phyloP scores from a whole-genome alignment of 805 yeast genomes.

The Ogataea degrootiae region DNA sequence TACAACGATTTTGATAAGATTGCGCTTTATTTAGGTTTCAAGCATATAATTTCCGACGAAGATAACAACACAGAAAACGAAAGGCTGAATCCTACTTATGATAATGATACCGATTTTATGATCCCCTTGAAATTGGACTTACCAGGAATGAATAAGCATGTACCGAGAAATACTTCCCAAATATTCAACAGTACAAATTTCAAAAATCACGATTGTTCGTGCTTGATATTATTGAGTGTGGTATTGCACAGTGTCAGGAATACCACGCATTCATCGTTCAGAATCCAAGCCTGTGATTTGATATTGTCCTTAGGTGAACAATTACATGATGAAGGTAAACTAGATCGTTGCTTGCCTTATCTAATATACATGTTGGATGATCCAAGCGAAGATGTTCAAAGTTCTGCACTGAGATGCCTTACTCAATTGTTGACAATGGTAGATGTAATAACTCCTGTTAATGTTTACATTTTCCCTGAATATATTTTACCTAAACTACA shows the following conservation, averaged over 20 bases:
- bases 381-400: constrained; percentile 57
- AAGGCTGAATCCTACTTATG: background rate
- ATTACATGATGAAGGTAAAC: constrained; percentile 74
- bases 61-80: too few relatives aligned
- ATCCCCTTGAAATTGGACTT: constrained; percentile 43
- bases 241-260: constrained; percentile 59
- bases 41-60: constrained; percentile 19
- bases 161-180: constrained; percentile 34
- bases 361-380: constrained; percentile 71
- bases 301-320: constrained; percentile 72
- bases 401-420: constrained; percentile 56
- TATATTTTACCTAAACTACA: constrained; percentile 71
- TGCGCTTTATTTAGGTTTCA: constrained; percentile 36
- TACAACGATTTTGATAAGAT: constrained; percentile 54
- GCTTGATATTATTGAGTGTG: constrained; percentile 53
- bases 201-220: constrained; percentile 37
- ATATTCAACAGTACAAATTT: constrained; percentile 13
- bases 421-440: constrained; percentile 67
- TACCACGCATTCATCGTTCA: constrained; percentile 52
- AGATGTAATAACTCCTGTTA: constrained; percentile 63
- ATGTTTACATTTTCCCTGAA: constrained; percentile 74
- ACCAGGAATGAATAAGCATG: constrained; percentile 49
- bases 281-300: constrained; percentile 70
- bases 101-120: constrained; percentile 12
- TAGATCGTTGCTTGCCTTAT: constrained; percentile 83